These are phyloP conservation scores for Xylariaceae sp. DNA, from an alignment of 2,329 filamentous ascomycete species.

Conservation along the genomic window DNA sequence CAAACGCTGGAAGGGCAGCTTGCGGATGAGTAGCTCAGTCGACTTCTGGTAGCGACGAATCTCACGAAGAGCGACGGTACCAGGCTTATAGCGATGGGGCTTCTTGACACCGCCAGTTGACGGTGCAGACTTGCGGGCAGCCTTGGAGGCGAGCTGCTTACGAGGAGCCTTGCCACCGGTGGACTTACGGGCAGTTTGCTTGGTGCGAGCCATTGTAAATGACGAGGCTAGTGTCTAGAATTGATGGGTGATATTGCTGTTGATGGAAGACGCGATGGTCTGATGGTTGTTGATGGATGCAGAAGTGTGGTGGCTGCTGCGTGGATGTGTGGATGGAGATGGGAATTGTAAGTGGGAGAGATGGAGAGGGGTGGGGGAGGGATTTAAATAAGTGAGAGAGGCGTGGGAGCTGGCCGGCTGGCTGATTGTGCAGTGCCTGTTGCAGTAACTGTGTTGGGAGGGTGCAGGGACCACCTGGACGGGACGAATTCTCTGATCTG, in stretches of 20 bases:
- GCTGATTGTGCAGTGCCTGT: constrained; percentile 45
- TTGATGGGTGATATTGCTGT: constrained; percentile 37
- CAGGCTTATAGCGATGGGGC: constrained; percentile 88
- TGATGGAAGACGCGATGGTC: constrained; percentile 31
- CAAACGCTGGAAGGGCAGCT: constrained; percentile 96
- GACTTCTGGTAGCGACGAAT: constrained; percentile 98
- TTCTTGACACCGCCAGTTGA: constrained; percentile 98
- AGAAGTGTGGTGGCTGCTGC: constrained; percentile 39
- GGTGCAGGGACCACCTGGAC: constrained; percentile 15
- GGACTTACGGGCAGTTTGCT: constrained; percentile 76
- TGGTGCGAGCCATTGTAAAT: constrained; percentile 66
- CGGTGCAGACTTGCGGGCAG: constrained; percentile 95
- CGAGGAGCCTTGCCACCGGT: constrained; percentile 79
- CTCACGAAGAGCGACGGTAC: constrained; percentile 96
- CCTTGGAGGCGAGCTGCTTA: constrained; percentile 99
- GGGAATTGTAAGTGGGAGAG: constrained; percentile 38
- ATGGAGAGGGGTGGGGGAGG: constrained; percentile 39
- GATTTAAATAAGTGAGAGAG: constrained; percentile 41
- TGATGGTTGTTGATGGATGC: constrained; percentile 41
- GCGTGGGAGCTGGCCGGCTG: constrained; percentile 9
- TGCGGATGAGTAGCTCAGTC: constrained; percentile 93
- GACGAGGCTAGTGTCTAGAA: constrained; percentile 35
- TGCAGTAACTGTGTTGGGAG: neutral
- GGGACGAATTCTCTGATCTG: constrained; percentile 1
- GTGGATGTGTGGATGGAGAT: constrained; percentile 33